Conservation (phyloP, 306 rosid genomes). For the Casuarina cunninghamiana region DNA sequence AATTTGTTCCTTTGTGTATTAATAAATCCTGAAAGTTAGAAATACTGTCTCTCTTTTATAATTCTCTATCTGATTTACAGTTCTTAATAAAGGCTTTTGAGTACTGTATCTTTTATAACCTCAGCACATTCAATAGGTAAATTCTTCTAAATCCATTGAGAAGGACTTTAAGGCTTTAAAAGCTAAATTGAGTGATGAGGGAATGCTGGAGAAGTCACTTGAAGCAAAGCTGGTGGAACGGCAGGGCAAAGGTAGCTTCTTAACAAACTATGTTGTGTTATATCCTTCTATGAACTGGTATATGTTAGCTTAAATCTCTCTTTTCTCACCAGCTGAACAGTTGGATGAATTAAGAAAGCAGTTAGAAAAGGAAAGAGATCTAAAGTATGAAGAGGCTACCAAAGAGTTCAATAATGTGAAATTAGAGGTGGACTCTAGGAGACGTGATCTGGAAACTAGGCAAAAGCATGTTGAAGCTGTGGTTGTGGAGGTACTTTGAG, state of each 20-base stretch:
- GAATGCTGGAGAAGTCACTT: slow-evolving; percentile 69
- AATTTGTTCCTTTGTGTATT: no score
- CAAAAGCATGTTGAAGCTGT: slow-evolving; percentile 61
- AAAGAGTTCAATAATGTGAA: slow-evolving; percentile 41
- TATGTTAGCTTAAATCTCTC: slow-evolving; percentile 13
- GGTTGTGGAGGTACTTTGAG: slow-evolving; percentile 54
- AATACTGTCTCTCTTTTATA: no score
- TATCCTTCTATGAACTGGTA: slow-evolving; percentile 15
- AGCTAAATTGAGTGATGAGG: slow-evolving; percentile 68
- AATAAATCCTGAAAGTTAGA: no score
- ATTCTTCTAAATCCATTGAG: slow-evolving; percentile 68
- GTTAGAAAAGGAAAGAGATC: slow-evolving; percentile 57
- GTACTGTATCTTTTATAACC: not conserved
- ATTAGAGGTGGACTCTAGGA: slow-evolving; percentile 66
- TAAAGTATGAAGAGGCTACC: slow-evolving; percentile 53
- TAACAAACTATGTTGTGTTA: slow-evolving; percentile 13
- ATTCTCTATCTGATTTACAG: no score
- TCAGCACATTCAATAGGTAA: slow-evolving; percentile 49
- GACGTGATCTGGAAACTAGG: slow-evolving; percentile 54
- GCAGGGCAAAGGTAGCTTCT: slow-evolving; percentile 60
- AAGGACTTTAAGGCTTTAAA: slow-evolving; percentile 70
- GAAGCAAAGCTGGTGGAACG: slow-evolving; percentile 68
- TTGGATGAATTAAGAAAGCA: slow-evolving; percentile 54
- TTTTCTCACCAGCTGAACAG: slow-evolving; percentile 50
- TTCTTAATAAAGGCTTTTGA: slow-evolving; percentile 11